Evolutionary conservation across 2,329 filamentous ascomycete species (phyloP), one percentile per base, ranked within the genome.

Genomic region (Macrophomina pseudophaseolina): DNA sequence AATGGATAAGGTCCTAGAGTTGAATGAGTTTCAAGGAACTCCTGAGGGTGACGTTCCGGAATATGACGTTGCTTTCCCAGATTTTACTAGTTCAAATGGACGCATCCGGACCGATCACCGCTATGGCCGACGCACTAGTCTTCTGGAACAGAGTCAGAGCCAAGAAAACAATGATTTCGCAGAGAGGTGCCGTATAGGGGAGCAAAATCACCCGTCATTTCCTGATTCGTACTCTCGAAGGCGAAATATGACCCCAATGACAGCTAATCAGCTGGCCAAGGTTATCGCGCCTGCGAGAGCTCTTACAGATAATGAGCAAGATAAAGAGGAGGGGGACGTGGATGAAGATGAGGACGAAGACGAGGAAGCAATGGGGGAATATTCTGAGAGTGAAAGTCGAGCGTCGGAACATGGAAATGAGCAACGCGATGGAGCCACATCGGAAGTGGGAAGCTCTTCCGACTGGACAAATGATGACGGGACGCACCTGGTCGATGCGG

Each of bases 371-470:
- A 44, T n/a, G 7, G 60, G 42, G 35, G 23, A 3, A 42, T 52
- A 14, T 8, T 23, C 18, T 9, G 35, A 42, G 3, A 30, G 5
- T 12, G 9, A 14, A 32, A 18, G 35, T 12, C 23, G 51, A 8
- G 49, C n/a, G 33, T 46, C 16, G 9, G 48, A 23, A 11, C 32
- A 40, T n/a, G 48, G 23, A 23, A 44, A 5, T 23, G 38, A 32
- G 12, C 16, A 59, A 18, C 14, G 33, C 28, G 38, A 64, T 64
- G 58, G 58, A 62, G 32, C 58, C 44, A 49, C 44, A 28, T 62
- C 58, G 44, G 42, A 62, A 49, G 30, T 40, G 7, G 58, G 44
- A 23, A 52, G 48, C 35, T 52, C 44, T 46, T 64, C 60, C 38
- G 60, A 64, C 59, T 63, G 14, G 59, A 63, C 44, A 9, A 7